phyloP scores from a whole-genome alignment of 495 filamentous ascomycete genomes.

The Penicillium odoratum region DNA sequence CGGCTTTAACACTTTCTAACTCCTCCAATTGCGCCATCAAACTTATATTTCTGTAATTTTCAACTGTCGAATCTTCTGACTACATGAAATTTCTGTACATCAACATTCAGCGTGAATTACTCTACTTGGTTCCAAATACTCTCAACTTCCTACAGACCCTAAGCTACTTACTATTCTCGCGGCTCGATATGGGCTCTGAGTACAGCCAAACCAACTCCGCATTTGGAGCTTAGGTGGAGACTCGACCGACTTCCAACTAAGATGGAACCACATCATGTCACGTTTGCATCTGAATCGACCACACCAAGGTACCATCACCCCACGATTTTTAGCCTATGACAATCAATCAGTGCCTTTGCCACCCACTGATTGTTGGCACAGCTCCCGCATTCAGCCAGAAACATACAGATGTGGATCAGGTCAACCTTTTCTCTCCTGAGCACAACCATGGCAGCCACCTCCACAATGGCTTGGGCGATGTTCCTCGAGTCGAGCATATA shows the following conservation, averaged over 20 bases:
- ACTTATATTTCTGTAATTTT: not conserved
- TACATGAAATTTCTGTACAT: not conserved
- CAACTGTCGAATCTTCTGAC: not conserved
- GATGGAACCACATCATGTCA: slow-evolving; percentile 40
- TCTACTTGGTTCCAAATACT: too few relatives aligned
- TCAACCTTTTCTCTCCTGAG: slow-evolving; percentile 28
- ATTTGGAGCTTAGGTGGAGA: slow-evolving; percentile 25
- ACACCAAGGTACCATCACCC: slow-evolving; percentile 17
- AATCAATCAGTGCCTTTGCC: slow-evolving; percentile 20
- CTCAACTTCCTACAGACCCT: not conserved
- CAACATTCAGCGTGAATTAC: too few relatives aligned
- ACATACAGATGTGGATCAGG: slow-evolving; percentile 24
- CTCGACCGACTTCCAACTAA: not conserved
- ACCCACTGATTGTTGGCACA: slow-evolving; percentile 23
- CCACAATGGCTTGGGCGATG: slow-evolving; percentile 20
- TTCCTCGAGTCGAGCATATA: slow-evolving; percentile 31
- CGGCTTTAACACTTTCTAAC: not conserved
- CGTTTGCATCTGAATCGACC: slow-evolving; percentile 27
- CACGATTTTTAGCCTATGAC: slow-evolving; percentile 15
- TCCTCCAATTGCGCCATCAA: not conserved
- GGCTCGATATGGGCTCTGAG: too few relatives aligned
- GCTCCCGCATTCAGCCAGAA: slow-evolving; percentile 28
- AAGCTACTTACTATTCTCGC: not conserved
- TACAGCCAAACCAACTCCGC: slow-evolving; percentile 27
- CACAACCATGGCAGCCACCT: slow-evolving; percentile 34